These are phyloP conservation scores for Tinospora cordifolia DNA, from an alignment of 164 flowering plant genomes.

Conservation along the genomic window DNA sequence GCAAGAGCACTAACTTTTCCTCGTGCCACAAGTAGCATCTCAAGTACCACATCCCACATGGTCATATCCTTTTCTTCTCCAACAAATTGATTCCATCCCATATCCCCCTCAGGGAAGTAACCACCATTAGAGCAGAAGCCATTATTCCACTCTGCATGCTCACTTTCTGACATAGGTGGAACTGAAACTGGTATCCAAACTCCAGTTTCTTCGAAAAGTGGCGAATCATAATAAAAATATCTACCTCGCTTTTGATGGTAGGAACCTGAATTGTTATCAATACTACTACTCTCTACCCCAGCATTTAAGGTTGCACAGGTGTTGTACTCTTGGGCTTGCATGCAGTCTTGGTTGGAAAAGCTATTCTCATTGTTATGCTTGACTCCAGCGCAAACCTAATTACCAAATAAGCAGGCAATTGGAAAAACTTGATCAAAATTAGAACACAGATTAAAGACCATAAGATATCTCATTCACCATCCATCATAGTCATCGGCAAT, in stretches of 20 bases:
- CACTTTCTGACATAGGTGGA: conserved; percentile 81
- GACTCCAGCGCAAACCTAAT: conserved; percentile 1
- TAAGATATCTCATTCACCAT: no score
- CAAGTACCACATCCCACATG: conserved; percentile 91
- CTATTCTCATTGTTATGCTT: not conserved
- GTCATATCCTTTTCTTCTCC: conserved; percentile 71
- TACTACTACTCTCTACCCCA: not conserved
- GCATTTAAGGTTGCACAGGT: not conserved
- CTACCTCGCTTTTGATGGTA: conserved; percentile 36
- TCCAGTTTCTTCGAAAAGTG: no score
- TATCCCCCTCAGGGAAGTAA: conserved; percentile 74
- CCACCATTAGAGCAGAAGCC: conserved; percentile 61
- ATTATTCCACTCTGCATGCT: conserved; percentile 54
- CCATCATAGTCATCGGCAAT: not conserved
- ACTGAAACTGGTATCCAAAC: conserved; percentile 96
- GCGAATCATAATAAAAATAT: conserved; percentile 77
- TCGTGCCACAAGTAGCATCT: conserved; percentile 76
- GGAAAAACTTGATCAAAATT: not conserved
- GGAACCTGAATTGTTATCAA: not conserved
- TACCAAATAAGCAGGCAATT: conserved; percentile 1
- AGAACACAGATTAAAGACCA: no score
- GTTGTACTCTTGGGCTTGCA: not conserved
- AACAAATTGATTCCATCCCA: conserved; percentile 62
- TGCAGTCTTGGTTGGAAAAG: not conserved
- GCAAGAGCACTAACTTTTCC: conserved; percentile 72